A percentile compares a stretch with the other conserved stretches of the same genome.
Conservation (phyloP, 2,329 filamentous ascomycete species). For the Stachybotrys chlorohalonatus region DNA sequence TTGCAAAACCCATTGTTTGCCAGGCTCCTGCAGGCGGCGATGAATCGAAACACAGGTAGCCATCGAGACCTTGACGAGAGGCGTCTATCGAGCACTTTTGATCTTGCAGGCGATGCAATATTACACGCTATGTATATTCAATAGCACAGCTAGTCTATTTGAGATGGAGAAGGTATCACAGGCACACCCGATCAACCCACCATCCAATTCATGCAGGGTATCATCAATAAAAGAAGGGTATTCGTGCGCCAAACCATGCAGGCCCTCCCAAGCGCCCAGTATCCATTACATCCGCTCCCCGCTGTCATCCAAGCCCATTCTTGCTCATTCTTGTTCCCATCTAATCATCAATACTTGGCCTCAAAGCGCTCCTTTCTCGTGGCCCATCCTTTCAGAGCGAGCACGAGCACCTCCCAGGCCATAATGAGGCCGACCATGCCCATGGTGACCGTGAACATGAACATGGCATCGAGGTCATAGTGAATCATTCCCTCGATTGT, state of each 20-base stretch:
- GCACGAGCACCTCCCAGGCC: constrained; percentile 69
- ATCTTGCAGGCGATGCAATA: too few species aligned
- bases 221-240: constrained; percentile 10
- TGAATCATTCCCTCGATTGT: constrained; percentile 68
- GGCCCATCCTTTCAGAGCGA: constrained; percentile 87
- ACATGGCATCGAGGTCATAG: constrained; percentile 80
- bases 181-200: background rate
- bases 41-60: too few species aligned
- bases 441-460: constrained; percentile 82
- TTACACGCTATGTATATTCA: too few species aligned
- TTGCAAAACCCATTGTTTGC: too few species aligned
- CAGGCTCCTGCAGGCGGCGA: too few species aligned
- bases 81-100: too few species aligned
- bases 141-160: background rate
- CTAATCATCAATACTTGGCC: background rate
- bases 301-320: background rate
- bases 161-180: background rate
- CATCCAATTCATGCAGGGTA: constrained; percentile 14
- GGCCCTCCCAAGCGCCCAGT: background rate
- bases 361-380: constrained; percentile 32
- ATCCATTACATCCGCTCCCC: background rate
- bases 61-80: too few species aligned
- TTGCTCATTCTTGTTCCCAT: background rate
- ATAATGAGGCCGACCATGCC: constrained; percentile 76
- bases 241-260: constrained; percentile 2